Percentiles rank a stretch among this genome's conserved stretches.
These are phyloP conservation scores for Globisporangium spinosum DNA, from an alignment of 352 stramenopile species.

Conservation along the genomic window DNA sequence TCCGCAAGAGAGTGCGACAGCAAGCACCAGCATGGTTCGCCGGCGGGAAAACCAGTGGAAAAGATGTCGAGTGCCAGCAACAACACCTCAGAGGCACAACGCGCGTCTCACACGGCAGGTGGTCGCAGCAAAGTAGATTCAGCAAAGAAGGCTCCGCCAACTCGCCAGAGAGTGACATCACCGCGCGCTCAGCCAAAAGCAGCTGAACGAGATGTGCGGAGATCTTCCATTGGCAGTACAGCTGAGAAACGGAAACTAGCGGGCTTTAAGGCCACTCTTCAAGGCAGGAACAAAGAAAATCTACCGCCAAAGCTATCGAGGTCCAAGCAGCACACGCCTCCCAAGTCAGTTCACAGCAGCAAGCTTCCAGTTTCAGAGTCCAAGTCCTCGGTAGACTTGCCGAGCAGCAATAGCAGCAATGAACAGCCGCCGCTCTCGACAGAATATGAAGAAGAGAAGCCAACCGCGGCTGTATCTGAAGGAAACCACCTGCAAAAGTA, in stretches of 20 bases:
- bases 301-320: constrained; percentile 1
- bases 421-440: neutral
- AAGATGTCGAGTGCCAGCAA: neutral
- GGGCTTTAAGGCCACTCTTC: neutral
- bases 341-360: neutral
- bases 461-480: neutral
- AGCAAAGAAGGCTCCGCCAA: neutral
- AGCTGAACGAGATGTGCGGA: neutral
- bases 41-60: neutral
- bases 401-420: neutral
- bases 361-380: neutral
- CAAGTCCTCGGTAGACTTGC: neutral
- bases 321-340: neutral
- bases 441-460: neutral
- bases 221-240: neutral
- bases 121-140: neutral
- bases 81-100: neutral
- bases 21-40: neutral
- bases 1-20: neutral
- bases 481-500: neutral
- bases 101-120: neutral
- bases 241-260: neutral
- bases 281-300: constrained; percentile 10
- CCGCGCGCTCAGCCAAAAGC: neutral
- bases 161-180: neutral